Evolutionary conservation across 371 early-diverging fungal species (phyloP).

Genomic region (Mucor mucedo): DNA sequence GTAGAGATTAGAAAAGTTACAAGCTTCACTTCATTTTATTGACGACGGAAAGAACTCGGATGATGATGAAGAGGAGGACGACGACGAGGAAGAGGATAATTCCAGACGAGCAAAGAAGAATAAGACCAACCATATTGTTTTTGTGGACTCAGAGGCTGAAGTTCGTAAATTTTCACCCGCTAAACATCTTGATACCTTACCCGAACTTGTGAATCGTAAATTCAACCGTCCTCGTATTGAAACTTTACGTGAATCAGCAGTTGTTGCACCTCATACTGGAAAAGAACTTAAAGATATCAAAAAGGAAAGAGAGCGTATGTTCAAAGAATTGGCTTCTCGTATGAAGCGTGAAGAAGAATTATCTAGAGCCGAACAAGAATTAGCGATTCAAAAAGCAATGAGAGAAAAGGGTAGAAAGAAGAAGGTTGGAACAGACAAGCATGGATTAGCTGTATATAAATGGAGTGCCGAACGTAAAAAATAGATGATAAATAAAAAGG

Average conservation of each 20-base stretch:
- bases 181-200: conserved; percentile 83
- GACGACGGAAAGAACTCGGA: conserved; percentile 41
- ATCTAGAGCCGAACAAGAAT: conserved; percentile 72
- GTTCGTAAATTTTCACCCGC: conserved; percentile 70
- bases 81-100: conserved; percentile 46
- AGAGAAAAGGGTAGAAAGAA: conserved; percentile 80
- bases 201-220: conserved; percentile 80
- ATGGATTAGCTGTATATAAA: conserved; percentile 88
- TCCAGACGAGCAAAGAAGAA: conserved; percentile 26
- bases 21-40: conserved; percentile 68
- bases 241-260: conserved; percentile 57
- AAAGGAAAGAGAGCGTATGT: conserved; percentile 56
- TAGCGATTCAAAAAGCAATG: conserved; percentile 78
- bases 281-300: conserved; percentile 37
- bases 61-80: conserved; percentile 37
- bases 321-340: conserved; percentile 77
- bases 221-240: conserved; percentile 77
- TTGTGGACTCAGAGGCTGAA: conserved; percentile 84
- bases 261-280: conserved; percentile 38
- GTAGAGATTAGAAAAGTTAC: conserved; percentile 77
- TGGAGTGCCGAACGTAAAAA: conserved; percentile 90
- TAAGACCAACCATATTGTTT: conserved; percentile 82
- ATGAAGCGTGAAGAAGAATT: conserved; percentile 81
- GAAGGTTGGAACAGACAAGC: conserved; percentile 82
- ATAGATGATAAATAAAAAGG: conserved; percentile 39